phyloP scores from a whole-genome alignment of 2,329 filamentous ascomycete genomes.

The Arthroderma uncinatum region DNA sequence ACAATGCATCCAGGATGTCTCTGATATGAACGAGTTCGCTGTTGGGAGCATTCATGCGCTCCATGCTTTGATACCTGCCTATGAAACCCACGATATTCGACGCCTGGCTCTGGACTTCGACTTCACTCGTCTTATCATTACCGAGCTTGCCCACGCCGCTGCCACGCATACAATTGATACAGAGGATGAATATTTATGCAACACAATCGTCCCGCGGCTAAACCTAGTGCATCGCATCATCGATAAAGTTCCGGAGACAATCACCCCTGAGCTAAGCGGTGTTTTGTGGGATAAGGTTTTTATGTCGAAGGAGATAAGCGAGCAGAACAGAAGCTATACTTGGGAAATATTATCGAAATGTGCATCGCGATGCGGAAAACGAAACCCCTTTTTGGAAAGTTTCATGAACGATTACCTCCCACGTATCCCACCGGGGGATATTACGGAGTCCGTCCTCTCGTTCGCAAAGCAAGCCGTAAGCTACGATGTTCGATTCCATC shows the following conservation, averaged over 20 bases:
- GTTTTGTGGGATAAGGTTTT: constrained; percentile 64
- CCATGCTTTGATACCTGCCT: constrained; percentile 31
- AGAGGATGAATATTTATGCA: constrained; percentile 32
- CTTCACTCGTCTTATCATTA: constrained; percentile 50
- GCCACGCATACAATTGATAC: constrained; percentile 34
- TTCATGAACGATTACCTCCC: constrained; percentile 36
- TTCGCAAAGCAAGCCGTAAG: constrained; percentile 35
- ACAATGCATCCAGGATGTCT: constrained; percentile 58
- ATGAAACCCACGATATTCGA: constrained; percentile 43
- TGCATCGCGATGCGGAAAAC: constrained; percentile 21
- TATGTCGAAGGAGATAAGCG: constrained; percentile 49
- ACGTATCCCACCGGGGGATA: constrained; percentile 27
- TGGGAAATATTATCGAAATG: constrained; percentile 55
- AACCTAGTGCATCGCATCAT: constrained; percentile 51
- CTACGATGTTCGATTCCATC: constrained; percentile 47
- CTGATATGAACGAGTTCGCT: constrained; percentile 50
- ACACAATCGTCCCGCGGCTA: constrained; percentile 43
- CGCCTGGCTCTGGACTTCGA: constrained; percentile 51
- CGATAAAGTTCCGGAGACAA: constrained; percentile 47
- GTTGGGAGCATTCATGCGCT: constrained; percentile 64
- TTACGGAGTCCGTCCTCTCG: constrained; percentile 30
- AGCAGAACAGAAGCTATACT: constrained; percentile 51
- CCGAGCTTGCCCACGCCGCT: constrained; percentile 52
- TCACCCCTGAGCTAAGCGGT: constrained; percentile 51
- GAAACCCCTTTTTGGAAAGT: constrained; percentile 34